Evolutionary conservation across 805 yeast species (phyloP), one percentile per base, ranked within the genome.

Genomic region (Ogataea minuta): DNA sequence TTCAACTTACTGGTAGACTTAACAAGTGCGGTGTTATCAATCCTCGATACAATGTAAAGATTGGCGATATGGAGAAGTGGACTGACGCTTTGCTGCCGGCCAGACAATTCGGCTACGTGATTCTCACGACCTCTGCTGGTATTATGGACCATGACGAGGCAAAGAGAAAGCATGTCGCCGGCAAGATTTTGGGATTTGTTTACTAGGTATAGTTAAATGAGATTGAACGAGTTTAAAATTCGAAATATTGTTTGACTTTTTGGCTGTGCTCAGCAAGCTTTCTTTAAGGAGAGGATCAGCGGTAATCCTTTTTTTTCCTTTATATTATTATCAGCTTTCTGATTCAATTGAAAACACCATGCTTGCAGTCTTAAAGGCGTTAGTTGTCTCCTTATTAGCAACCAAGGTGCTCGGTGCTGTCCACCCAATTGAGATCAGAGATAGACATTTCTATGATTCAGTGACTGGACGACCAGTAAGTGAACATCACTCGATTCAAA

Each of bases 61-160:
- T 91, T 57, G 82, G 72, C 67, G 98, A 91, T 71, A 84, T 91
- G 62, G 98, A 91, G 78, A 91, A 89, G 77, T 91, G 98, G 98
- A 89, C 96, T 60, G 95, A 83, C 74, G 88, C 89, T 84, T 82
- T 91, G 70, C 81, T 91, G 68, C 98, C 98, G 71, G 95, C 98
- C 57, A 89, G 98, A 84, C 98, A 91, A 77, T 91, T 91, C 67
- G 98, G 98, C 77, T 90, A 74, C 82, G 91, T 91, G 67, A 85
- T 91, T 74, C 83, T 91, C 68, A 91, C 98, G 74, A 91, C 98
- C 62, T 91, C 98, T 63, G 96, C 98, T 63, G 99, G 99, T 77
- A 91, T 91, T 64, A 89, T 91, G 95, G 98, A 93, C 81, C 99
- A 91, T 80, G 98, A 91, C 81, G 97, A 91, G 79, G 99, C 99